phyloP scores from a whole-genome alignment of 176 grass and related monocot species.

The Aegilops sharonensis region DNA sequence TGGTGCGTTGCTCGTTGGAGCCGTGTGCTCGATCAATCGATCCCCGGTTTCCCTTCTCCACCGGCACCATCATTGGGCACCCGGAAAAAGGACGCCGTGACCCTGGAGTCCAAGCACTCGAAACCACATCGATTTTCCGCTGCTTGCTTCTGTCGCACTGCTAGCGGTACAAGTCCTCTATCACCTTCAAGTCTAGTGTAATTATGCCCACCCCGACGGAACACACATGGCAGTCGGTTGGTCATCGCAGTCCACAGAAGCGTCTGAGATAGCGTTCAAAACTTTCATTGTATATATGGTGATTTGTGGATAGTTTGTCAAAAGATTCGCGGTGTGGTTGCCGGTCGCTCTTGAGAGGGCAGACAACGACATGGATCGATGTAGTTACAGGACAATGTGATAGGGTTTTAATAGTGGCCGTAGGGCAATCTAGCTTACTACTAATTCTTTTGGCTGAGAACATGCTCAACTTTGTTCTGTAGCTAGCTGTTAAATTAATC shows the following conservation, averaged over 20 bases:
- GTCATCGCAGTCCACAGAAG: conserved; percentile 8
- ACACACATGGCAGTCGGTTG: background rate
- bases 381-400: conserved; percentile 17
- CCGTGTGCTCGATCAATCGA: background rate
- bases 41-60: background rate
- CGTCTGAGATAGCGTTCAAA: conserved; percentile 53
- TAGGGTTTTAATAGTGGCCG: background rate
- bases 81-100: conserved; percentile 22
- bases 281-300: background rate
- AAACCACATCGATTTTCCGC: background rate
- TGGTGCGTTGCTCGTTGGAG: conserved; percentile 13
- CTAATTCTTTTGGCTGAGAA: conserved; percentile 26
- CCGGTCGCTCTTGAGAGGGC: background rate
- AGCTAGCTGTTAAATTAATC: background rate
- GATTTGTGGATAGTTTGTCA: conserved; percentile 8
- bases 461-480: conserved; percentile 30
- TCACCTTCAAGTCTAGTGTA: background rate
- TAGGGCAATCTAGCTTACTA: conserved; percentile 41
- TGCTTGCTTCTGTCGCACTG: conserved; percentile 4
- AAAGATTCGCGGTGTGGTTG: conserved; percentile 34
- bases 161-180: background rate
- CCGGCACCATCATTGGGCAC: conserved; percentile 24
- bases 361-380: background rate
- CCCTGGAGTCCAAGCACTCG: conserved; percentile 24
- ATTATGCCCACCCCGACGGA: background rate